Evolutionary conservation across 768 basidiomycete species (phyloP).

Genomic region (Mycena vulgaris): DNA sequence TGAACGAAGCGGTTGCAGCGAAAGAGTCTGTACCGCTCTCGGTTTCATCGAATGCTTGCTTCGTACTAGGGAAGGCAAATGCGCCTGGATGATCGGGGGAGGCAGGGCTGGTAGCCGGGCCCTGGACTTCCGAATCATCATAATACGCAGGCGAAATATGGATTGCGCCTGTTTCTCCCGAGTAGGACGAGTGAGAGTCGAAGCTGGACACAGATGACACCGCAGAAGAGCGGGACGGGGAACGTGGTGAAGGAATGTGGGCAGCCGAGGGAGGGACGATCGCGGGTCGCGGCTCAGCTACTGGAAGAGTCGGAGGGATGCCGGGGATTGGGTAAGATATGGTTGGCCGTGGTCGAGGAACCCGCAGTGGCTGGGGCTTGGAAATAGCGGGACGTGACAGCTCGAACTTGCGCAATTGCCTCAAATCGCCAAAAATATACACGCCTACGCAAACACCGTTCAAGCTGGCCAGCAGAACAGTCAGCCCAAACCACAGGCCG

Average conservation of each 20-base stretch:
- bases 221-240: slow-evolving; percentile 41
- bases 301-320: slow-evolving; percentile 37
- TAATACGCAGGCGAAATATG: slow-evolving; percentile 61
- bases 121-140: slow-evolving; percentile 54
- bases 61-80: slow-evolving; percentile 37
- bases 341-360: slow-evolving; percentile 38
- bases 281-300: slow-evolving; percentile 41
- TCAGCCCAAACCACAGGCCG: slow-evolving; percentile 80
- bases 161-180: slow-evolving; percentile 46
- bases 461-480: slow-evolving; percentile 72
- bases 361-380: slow-evolving; percentile 56
- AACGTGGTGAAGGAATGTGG: slow-evolving; percentile 40
- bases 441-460: slow-evolving; percentile 86
- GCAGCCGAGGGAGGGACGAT: slow-evolving; percentile 49
- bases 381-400: slow-evolving; percentile 80
- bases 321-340: slow-evolving; percentile 44
- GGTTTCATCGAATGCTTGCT: slow-evolving; percentile 34
- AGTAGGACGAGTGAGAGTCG: slow-evolving; percentile 40
- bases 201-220: slow-evolving; percentile 46
- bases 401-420: slow-evolving; percentile 85
- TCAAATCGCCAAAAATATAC: slow-evolving; percentile 84
- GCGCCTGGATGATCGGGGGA: slow-evolving; percentile 33
- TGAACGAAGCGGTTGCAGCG: slow-evolving; percentile 63
- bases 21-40: slow-evolving; percentile 43
- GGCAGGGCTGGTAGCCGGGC: slow-evolving; percentile 49